Evolutionary conservation across 352 stramenopile genomes (phyloP).

Genomic region (Elongisporangium senticosum): DNA sequence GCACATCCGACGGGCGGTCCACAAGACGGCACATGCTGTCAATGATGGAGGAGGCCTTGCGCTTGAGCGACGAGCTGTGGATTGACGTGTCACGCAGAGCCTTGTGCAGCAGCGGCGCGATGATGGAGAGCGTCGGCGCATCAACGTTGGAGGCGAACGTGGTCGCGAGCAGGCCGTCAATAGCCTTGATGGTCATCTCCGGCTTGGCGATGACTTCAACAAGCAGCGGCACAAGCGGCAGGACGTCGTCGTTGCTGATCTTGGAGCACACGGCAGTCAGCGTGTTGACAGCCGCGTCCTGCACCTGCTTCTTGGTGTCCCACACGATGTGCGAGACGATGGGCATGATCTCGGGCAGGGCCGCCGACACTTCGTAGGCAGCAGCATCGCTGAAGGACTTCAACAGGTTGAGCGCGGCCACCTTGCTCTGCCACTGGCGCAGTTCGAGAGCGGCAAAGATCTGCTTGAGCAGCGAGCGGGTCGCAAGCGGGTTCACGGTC

Average conservation of each 20-base stretch:
- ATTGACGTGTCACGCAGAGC: conserved; percentile 89
- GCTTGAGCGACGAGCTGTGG: conserved; percentile 89
- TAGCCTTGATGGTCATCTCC: conserved; percentile 86
- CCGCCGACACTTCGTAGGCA: conserved; percentile 61
- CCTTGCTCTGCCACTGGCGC: conserved; percentile 87
- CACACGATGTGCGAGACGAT: conserved; percentile 86
- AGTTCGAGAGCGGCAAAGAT: conserved; percentile 54
- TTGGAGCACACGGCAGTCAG: conserved; percentile 84
- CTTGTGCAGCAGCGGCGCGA: conserved; percentile 88
- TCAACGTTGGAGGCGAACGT: conserved; percentile 92
- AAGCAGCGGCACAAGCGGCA: conserved; percentile 84
- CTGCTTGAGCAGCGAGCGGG: conserved; percentile 47
- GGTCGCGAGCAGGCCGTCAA: conserved; percentile 88
- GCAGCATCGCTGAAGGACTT: conserved; percentile 62
- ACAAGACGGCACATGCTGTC: conserved; percentile 92
- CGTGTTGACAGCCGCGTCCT: conserved; percentile 62
- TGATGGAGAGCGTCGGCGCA: conserved; percentile 85
- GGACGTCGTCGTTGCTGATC: conserved; percentile 89
- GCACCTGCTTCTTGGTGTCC: conserved; percentile 93
- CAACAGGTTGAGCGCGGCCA: conserved; percentile 74
- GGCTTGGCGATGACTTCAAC: conserved; percentile 90
- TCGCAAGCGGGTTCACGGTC: conserved; percentile 53
- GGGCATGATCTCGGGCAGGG: conserved; percentile 89
- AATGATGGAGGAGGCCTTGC: conserved; percentile 90
- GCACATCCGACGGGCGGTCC: conserved; percentile 80